Evolutionary conservation across 495 filamentous ascomycete genomes (phyloP).

Genomic region (Neurospora africana): DNA sequence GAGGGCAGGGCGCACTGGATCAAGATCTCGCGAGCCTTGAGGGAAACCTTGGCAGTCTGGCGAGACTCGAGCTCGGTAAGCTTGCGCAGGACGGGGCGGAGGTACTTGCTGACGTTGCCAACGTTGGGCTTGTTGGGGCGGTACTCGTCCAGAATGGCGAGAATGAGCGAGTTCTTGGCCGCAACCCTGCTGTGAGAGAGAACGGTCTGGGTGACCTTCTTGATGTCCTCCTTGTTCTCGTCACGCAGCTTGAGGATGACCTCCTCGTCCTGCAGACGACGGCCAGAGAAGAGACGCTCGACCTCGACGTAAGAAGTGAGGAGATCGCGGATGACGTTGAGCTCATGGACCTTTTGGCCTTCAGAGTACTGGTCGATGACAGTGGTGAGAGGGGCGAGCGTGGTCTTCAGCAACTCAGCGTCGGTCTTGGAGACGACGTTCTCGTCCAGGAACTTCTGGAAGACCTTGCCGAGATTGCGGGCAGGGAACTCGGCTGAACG

Average conservation of each 20-base stretch:
- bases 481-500: slow-evolving; percentile 85
- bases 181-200: slow-evolving; percentile 87
- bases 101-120: slow-evolving; percentile 79
- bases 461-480: slow-evolving; percentile 72
- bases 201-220: slow-evolving; percentile 72
- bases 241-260: slow-evolving; percentile 90
- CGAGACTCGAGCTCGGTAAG: slow-evolving; percentile 85
- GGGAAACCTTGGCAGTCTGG: slow-evolving; percentile 83
- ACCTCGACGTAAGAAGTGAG: slow-evolving; percentile 71
- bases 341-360: slow-evolving; percentile 85
- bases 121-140: slow-evolving; percentile 85
- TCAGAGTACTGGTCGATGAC: slow-evolving; percentile 79
- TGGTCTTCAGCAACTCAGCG: slow-evolving; percentile 57
- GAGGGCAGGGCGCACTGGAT: slow-evolving; percentile 96
- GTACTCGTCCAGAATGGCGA: slow-evolving; percentile 90
- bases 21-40: slow-evolving; percentile 92
- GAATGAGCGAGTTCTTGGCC: slow-evolving; percentile 87
- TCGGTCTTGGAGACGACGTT: slow-evolving; percentile 56
- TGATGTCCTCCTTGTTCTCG: slow-evolving; percentile 86
- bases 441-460: slow-evolving; percentile 82
- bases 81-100: slow-evolving; percentile 71
- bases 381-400: slow-evolving; percentile 65
- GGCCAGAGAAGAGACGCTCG: slow-evolving; percentile 78
- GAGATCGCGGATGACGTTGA: slow-evolving; percentile 65
- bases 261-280: slow-evolving; percentile 81